Conservation (phyloP, 2,329 filamentous ascomycete genomes). For the Penicillium griseofulvum region DNA sequence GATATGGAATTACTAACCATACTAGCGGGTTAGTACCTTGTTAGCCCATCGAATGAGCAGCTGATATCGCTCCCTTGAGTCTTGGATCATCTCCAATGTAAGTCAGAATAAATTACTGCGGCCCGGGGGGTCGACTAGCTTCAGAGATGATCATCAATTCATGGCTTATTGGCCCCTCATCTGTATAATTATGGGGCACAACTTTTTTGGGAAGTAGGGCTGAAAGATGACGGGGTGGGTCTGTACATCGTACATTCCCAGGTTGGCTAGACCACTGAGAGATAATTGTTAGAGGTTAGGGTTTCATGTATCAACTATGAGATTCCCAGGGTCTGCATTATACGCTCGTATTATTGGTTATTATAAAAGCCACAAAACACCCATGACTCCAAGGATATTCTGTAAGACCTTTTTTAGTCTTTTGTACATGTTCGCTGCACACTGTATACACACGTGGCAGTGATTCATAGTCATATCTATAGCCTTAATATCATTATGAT, state of each 20-base stretch:
- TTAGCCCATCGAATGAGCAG: not conserved
- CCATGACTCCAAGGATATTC: not conserved
- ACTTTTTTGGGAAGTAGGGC: conserved; percentile 1
- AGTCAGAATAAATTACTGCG: conserved; percentile 11
- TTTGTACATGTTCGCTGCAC: not conserved
- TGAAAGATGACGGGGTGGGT: conserved; percentile 1
- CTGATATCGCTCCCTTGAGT: not conserved
- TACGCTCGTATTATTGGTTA: not conserved
- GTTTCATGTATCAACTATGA: not conserved
- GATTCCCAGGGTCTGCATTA: not conserved
- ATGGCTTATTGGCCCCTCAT: not conserved
- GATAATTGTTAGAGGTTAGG: not conserved
- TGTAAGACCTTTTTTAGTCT: not conserved
- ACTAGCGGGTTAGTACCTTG: conserved; percentile 3
- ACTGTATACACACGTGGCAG: not conserved
- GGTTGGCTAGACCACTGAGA: not conserved
- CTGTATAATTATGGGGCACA: not conserved
- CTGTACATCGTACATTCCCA: not conserved
- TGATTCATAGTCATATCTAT: not conserved
- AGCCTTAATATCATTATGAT: not conserved
- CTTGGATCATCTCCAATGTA: conserved; percentile 10
- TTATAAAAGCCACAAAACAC: not conserved
- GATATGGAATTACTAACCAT: not conserved
- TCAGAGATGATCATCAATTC: conserved; percentile 9
- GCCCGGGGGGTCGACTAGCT: not conserved